Evolutionary conservation across 2,329 filamentous ascomycete species (phyloP).

Genomic region (Cercospora zeina): DNA sequence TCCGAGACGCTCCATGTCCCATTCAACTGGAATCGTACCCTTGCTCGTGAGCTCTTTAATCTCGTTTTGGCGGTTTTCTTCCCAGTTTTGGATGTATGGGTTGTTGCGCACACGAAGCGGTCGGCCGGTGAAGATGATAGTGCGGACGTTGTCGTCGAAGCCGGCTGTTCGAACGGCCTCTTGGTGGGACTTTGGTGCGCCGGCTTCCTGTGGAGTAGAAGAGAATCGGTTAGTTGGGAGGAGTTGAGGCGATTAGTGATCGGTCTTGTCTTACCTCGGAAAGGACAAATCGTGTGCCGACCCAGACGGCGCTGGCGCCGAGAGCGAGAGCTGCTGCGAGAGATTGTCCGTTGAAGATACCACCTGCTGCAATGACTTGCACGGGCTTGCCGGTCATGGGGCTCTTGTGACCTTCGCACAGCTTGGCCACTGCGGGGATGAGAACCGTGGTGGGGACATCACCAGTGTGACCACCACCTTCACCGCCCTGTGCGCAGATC

Average conservation of each 20-base stretch:
- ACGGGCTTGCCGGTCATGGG: constrained; percentile 85
- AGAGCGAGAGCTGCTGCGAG: constrained; percentile 90
- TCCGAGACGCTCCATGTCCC: constrained; percentile 82
- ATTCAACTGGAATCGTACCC: constrained; percentile 90
- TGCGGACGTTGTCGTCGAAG: constrained; percentile 94
- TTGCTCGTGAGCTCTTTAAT: constrained; percentile 89
- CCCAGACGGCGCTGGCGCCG: constrained; percentile 89
- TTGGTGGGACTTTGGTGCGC: constrained; percentile 89
- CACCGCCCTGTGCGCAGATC: constrained; percentile 97
- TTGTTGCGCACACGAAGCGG: constrained; percentile 93
- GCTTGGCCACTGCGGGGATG: constrained; percentile 85
- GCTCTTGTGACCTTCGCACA: constrained; percentile 77
- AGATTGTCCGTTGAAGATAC: constrained; percentile 88
- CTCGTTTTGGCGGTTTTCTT: constrained; percentile 83
- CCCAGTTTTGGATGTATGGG: constrained; percentile 93
- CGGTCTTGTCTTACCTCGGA: constrained; percentile 54
- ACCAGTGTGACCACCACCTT: constrained; percentile 79
- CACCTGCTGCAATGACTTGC: constrained; percentile 89
- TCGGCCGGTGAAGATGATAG: constrained; percentile 97
- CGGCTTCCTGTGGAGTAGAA: constrained; percentile 63
- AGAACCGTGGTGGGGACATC: constrained; percentile 89
- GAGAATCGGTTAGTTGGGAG: constrained; percentile 15
- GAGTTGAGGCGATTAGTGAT: background rate
- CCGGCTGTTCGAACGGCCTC: constrained; percentile 88
- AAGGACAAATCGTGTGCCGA: constrained; percentile 93